Base-by-base conservation (phyloP, 2,329 filamentous ascomycete genomes). In the Rhytidhysteron rufulum region DNA sequence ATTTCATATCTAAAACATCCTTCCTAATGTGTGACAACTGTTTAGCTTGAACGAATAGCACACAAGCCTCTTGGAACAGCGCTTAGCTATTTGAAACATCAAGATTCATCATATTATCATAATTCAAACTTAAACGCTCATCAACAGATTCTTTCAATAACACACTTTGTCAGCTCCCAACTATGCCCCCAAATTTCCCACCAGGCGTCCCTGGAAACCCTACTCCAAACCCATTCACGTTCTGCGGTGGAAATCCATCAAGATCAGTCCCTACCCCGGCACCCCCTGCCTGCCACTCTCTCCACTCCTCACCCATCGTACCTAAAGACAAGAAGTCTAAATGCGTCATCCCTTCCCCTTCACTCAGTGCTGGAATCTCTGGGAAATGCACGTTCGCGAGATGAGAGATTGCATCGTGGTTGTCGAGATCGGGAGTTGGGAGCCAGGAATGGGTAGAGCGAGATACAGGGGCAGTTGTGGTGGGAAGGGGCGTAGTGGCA, bases 331-430 rank as follows among this genome's bases (percentile, higher is more conserved):
- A 49, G 37, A 57, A 63, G 43, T 62, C 58, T 3, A 62, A 27
- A 48, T 59, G 55, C n/a, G 43, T 39, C 54, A 53, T 53, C 31
- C 50, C 40, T 21, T 43, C 43, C 13, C 34, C 47, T 4, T 36
- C 43, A 9, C 13, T 45, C 13, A 58, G 43, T 3, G 42, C 39
- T 5, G 37, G 44, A 18, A 63, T 50, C 40, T 63, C 60, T 0
- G 60, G 58, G 39, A 63, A 63, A 48, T 64, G 60, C 30, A 57
- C 57, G 30, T 49, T 55, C 2, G 58, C 57, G 20, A 63, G 48
- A 29, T 54, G 52, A 1, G 36, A 33, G 2, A 59, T 58, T 1
- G 40, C 29, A 30, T 60, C 52, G 4, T 48, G 44, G 4, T 49
- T n/a, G 27, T 56, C 52, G 5, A 55, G 46, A 15, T 57, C 55